phyloP scores from a whole-genome alignment of 2,329 filamentous ascomycete genomes.

The Fusarium sacchari region DNA sequence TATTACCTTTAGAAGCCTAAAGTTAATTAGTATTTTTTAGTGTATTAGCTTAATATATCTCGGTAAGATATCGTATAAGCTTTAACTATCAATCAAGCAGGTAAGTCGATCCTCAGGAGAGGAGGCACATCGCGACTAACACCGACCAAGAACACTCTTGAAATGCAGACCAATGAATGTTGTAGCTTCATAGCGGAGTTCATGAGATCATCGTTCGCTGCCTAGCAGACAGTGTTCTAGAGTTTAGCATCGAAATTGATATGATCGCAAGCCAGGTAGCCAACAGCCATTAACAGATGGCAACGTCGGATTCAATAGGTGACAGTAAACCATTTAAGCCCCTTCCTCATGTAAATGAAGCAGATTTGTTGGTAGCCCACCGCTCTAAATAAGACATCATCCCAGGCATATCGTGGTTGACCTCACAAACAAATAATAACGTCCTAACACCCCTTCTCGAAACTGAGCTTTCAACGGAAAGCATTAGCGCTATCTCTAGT shows the following conservation, averaged over 20 bases:
- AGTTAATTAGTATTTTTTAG: too few species aligned
- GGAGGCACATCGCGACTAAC: neutral
- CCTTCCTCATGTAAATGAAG: fast-evolving
- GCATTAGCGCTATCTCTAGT: fast-evolving
- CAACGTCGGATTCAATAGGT: fast-evolving
- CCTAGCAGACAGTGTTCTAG: fast-evolving
- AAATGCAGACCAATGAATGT: neutral
- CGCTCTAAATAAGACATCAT: too few species aligned
- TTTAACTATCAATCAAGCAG: too few species aligned
- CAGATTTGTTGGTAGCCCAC: fast-evolving
- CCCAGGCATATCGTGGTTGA: fast-evolving
- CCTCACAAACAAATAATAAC: too few species aligned
- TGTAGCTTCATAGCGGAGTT: fast-evolving
- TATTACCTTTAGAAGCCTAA: too few species aligned
- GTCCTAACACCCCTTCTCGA: fast-evolving
- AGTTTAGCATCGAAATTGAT: neutral
- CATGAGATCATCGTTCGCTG: fast-evolving
- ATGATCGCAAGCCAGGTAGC: fast-evolving
- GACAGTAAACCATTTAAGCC: fast-evolving
- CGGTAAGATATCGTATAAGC: too few species aligned
- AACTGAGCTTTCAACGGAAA: fast-evolving
- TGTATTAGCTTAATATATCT: too few species aligned
- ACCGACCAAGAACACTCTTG: fast-evolving
- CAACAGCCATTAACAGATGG: fast-evolving
- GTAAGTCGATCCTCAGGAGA: neutral